Base-by-base conservation (phyloP, 805 yeast genomes). In the Saccharomycopsis sp. region DNA sequence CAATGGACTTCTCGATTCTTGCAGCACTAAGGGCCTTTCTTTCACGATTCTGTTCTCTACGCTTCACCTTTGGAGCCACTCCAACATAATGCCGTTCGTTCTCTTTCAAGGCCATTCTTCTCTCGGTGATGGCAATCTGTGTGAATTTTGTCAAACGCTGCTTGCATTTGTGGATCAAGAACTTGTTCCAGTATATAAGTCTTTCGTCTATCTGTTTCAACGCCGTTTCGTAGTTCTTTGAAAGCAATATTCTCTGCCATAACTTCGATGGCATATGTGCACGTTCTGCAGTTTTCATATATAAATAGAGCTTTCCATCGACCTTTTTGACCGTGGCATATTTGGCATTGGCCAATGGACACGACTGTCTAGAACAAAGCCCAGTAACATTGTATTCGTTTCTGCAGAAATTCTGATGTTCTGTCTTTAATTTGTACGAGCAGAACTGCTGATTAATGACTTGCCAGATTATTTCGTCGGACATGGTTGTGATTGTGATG, bases 211-310 rank as follows among this genome's bases (percentile, higher is more conserved):
- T 82, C 72, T 94, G 99, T 63, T 81, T 80, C 67, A 94, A 78
- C 0, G 98, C 98, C 70, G 82, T 87, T 56, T 86, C 80, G 71
- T 91, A 94, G 72, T 94, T 92, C 73, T 89, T 91, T 53, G 94
- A 87, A 61, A 94, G 78, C 72, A 86, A 87, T 69, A 94, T 87
- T 67, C 97, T 82, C 74, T 94, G 97, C 99, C 99, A 94, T 70
- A 89, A 76, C 67, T 87, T 87, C 51, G 88, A 83, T 14, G 99
- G 99, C 63, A 91, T 88, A 70, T 94, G 98, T 20, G 96, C 96
- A 74, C 99, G 84, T 75, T 94, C 99, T 0, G 96, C 96, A 1
- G 98, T 94, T 72, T 94, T 94, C 90, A 94, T 94, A 74, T 94
- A 94, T 41, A 89, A 74, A 67, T 89, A 89, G 53, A 90, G 73